Evolutionary conservation across 2,329 filamentous ascomycete species (phyloP).

Genomic region (Aspergillus felis): DNA sequence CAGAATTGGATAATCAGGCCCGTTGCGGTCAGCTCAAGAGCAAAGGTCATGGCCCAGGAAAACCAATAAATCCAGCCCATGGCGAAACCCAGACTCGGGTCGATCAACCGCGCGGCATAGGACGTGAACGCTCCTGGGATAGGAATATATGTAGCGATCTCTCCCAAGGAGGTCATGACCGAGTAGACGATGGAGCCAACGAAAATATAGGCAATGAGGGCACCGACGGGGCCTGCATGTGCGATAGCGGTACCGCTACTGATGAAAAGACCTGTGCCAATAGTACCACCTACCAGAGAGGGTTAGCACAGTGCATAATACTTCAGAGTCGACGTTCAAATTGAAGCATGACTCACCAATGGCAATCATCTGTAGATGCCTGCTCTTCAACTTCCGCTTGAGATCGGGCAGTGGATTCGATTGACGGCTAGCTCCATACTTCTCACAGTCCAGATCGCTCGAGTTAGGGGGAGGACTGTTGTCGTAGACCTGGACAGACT

Average conservation of each 20-base stretch:
- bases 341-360: conserved; percentile 65
- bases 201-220: conserved; percentile 65
- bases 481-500: conserved; percentile 20
- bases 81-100: conserved; percentile 68
- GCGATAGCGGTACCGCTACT: conserved; percentile 62
- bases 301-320: conserved; percentile 24
- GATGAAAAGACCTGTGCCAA: conserved; percentile 70
- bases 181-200: conserved; percentile 70
- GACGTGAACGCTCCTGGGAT: conserved; percentile 72
- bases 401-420: conserved; percentile 62
- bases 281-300: conserved; percentile 55
- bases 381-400: conserved; percentile 73
- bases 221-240: conserved; percentile 61
- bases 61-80: conserved; percentile 87
- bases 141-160: conserved; percentile 76
- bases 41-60: conserved; percentile 68
- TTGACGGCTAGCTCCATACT: conserved; percentile 37
- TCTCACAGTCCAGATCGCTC: conserved; percentile 35
- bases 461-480: conserved; percentile 8
- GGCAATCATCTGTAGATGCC: conserved; percentile 97
- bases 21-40: conserved; percentile 68
- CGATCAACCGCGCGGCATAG: conserved; percentile 71
- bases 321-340: neutral
- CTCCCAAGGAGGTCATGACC: conserved; percentile 63
- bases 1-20: conserved; percentile 75